Conservation (phyloP, 352 stramenopile genomes). For the Pythium guiyangense region DNA sequence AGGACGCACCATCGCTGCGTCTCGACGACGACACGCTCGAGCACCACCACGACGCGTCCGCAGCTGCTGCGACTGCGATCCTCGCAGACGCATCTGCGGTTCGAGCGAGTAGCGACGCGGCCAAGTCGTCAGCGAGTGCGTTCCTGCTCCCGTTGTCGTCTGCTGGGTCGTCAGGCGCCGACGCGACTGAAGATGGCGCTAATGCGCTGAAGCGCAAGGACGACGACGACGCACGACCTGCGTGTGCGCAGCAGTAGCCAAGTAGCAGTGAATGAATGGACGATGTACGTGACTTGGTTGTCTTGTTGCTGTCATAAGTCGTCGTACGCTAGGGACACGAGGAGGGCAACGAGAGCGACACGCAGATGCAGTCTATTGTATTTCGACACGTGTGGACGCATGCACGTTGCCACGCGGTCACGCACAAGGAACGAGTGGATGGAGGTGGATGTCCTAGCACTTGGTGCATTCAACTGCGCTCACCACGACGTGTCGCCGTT, state of each 20-base stretch:
- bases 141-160: constrained; percentile 40
- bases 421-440: not conserved
- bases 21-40: constrained; percentile 19
- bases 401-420: not conserved
- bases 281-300: not conserved
- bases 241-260: constrained; percentile 46
- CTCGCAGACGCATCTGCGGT: constrained; percentile 1
- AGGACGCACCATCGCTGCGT: not conserved
- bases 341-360: not conserved
- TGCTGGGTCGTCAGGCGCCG: constrained; percentile 12
- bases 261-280: not conserved
- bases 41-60: constrained; percentile 21
- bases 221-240: constrained; percentile 27
- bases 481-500: constrained; percentile 3
- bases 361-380: not conserved
- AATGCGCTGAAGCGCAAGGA: constrained; percentile 5
- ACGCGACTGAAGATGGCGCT: constrained; percentile 14
- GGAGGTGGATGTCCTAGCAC: too few species aligned
- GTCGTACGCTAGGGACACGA: not conserved
- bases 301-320: too few species aligned
- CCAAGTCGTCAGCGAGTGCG: constrained; percentile 3
- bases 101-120: not conserved
- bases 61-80: constrained; percentile 17
- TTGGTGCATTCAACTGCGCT: not conserved
- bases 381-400: not conserved